Conservation (phyloP, 805 yeast genomes). For the Debaryomyces hansenii region DNA sequence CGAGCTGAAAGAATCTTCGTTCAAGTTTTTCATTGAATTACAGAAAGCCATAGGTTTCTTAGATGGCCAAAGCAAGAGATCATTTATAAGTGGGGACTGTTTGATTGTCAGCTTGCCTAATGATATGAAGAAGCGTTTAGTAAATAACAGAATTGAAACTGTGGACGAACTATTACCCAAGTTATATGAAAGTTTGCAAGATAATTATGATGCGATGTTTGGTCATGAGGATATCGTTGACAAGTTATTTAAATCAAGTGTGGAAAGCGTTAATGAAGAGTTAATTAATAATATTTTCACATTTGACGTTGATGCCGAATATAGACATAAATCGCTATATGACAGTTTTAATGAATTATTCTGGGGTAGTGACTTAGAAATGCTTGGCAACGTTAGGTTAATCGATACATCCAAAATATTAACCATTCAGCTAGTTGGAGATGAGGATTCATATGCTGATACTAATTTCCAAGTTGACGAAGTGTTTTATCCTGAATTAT, state of each 20-base stretch:
- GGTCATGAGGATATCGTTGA: slow-evolving; percentile 11
- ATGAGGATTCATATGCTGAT: slow-evolving; percentile 17
- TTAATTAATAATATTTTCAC: slow-evolving; percentile 22
- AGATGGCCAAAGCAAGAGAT: slow-evolving; percentile 14
- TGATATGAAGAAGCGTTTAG: slow-evolving; percentile 15
- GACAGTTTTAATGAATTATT: slow-evolving; percentile 35
- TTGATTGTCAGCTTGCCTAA: slow-evolving; percentile 16
- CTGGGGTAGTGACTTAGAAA: slow-evolving; percentile 33
- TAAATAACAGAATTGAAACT: slow-evolving; percentile 15
- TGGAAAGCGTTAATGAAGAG: slow-evolving; percentile 27
- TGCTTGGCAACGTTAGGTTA: slow-evolving; percentile 28
- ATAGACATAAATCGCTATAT: slow-evolving; percentile 24
- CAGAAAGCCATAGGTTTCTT: slow-evolving; percentile 25
- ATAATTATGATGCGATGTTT: slow-evolving; percentile 1
- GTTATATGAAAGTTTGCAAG: slow-evolving; percentile 3
- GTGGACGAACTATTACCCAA: slow-evolving; percentile 16
- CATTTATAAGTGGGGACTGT: slow-evolving; percentile 21
- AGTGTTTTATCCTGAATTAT: slow-evolving; percentile 35
- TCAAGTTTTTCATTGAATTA: slow-evolving; percentile 18
- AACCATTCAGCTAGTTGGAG: slow-evolving; percentile 29
- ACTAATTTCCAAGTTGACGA: slow-evolving; percentile 29
- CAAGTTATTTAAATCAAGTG: slow-evolving; percentile 23
- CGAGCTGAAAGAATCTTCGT: slow-evolving; percentile 1
- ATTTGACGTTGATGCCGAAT: slow-evolving; percentile 34
- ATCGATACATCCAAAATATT: slow-evolving; percentile 28